Percentiles rank a stretch among this genome's conserved stretches.
phyloP scores from a whole-genome alignment of 2,329 filamentous ascomycete genomes.

The Aspergillus neotritici region DNA sequence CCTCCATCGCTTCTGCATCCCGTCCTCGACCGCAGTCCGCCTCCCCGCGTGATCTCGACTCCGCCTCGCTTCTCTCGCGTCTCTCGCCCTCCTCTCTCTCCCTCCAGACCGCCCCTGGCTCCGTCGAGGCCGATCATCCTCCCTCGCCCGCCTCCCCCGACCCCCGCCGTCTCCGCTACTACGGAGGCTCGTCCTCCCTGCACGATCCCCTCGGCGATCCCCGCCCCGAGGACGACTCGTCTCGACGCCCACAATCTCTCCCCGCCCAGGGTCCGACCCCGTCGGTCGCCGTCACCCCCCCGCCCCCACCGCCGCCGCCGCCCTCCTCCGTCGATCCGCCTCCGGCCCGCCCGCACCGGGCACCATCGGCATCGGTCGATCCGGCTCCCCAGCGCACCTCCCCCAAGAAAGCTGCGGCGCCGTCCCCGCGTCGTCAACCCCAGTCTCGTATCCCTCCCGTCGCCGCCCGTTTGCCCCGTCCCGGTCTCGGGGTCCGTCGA shows the following conservation, averaged over 20 bases:
- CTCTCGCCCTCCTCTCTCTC: conserved; percentile 9
- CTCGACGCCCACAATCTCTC: too few species aligned
- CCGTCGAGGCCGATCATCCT: too few species aligned
- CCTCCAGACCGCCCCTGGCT: conserved; percentile 2
- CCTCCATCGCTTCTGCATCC: neutral
- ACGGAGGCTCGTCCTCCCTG: too few species aligned
- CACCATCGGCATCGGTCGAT: too few species aligned
- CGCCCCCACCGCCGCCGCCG: too few species aligned
- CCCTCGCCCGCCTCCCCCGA: neutral
- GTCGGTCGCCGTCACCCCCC: too few species aligned
- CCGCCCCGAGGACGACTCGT: too few species aligned
- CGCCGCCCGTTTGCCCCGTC: conserved; percentile 24
- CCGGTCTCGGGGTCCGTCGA: conserved; percentile 30
- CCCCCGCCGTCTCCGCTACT: neutral
- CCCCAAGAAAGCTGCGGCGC: neutral
- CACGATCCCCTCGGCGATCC: too few species aligned
- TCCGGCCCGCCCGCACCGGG: too few species aligned
- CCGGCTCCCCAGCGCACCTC: too few species aligned
- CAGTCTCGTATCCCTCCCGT: conserved; percentile 7
- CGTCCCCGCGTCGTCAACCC: conserved; percentile 2
- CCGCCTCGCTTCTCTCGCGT: conserved; percentile 10
- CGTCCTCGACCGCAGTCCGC: conserved; percentile 6
- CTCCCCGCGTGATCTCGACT: conserved; percentile 20
- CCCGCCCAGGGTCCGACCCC: too few species aligned
- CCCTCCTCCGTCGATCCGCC: too few species aligned